Percentiles rank a stretch among this genome's conserved stretches.
These are phyloP conservation scores for Candida sanyaensis DNA, from an alignment of 1,139 yeast genomes.

Conservation along the genomic window DNA sequence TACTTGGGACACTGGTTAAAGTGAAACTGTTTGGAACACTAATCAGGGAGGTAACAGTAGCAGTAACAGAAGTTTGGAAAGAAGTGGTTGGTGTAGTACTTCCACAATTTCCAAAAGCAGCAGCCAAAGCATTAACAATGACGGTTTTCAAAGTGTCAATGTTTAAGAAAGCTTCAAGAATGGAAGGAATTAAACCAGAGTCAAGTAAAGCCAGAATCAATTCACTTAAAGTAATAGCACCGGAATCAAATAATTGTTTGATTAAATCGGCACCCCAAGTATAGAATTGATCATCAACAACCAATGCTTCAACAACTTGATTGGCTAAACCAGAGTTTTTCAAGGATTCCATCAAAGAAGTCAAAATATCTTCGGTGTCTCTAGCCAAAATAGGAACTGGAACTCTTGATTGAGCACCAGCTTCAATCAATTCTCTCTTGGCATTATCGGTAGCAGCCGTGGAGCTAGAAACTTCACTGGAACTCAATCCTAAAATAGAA, in stretches of 20 bases:
- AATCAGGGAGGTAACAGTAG: slow-evolving; percentile 16
- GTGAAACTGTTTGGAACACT: slow-evolving; percentile 6
- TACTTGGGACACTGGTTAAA: slow-evolving; percentile 18
- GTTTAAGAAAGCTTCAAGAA: slow-evolving; percentile 43
- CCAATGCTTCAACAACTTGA: slow-evolving; percentile 41
- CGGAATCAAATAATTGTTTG: slow-evolving; percentile 28
- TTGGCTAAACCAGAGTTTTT: slow-evolving; percentile 47
- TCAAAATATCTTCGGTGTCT: slow-evolving; percentile 24
- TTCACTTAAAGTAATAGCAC: slow-evolving; percentile 30
- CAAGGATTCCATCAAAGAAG: slow-evolving; percentile 47
- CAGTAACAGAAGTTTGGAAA: slow-evolving; percentile 17
- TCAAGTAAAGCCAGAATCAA: slow-evolving; percentile 32
- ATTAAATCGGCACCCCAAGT: slow-evolving; percentile 44
- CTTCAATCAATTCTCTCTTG: slow-evolving; percentile 15
- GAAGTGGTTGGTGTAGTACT: slow-evolving; percentile 29
- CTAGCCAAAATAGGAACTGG: slow-evolving; percentile 13
- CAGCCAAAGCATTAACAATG: slow-evolving; percentile 47
- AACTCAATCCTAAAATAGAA: slow-evolving; percentile 22
- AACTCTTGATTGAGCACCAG: slow-evolving; percentile 2
- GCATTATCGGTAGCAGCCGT: slow-evolving; percentile 7
- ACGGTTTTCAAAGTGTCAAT: slow-evolving; percentile 42
- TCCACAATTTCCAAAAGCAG: slow-evolving; percentile 45
- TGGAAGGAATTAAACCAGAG: slow-evolving; percentile 43
- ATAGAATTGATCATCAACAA: slow-evolving; percentile 42
- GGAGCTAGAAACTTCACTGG: slow-evolving; percentile 20